Conservation (phyloP, 1,284 basidiomycete genomes). For the Papiliotrema terrestris region DNA sequence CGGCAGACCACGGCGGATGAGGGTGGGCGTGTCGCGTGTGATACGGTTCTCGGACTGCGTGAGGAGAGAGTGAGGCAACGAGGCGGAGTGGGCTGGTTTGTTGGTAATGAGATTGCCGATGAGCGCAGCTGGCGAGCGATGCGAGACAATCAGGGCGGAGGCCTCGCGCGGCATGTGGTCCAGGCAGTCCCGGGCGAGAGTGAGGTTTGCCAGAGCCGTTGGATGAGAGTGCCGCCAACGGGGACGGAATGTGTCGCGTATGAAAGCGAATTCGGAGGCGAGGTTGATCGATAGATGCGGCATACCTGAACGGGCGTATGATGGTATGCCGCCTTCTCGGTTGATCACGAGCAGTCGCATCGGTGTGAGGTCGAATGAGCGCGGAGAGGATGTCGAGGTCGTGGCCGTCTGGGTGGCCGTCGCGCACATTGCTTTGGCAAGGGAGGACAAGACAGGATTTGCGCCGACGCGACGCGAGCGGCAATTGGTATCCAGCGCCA, state of each 20-base stretch:
- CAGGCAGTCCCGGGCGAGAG: constrained; percentile 83
- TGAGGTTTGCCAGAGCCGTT: constrained; percentile 79
- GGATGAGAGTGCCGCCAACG: constrained; percentile 78
- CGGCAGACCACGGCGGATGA: constrained; percentile 82
- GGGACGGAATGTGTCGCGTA: constrained; percentile 76
- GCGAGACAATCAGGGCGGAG: constrained; percentile 93
- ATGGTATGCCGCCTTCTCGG: constrained; percentile 93
- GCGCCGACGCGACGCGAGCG: constrained; percentile 79
- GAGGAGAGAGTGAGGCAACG: constrained; percentile 86
- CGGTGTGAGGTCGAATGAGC: constrained; percentile 68
- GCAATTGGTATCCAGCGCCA: constrained; percentile 87
- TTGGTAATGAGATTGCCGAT: constrained; percentile 98
- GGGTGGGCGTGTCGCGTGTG: constrained; percentile 85
- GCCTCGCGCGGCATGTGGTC: constrained; percentile 89
- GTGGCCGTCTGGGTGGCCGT: background rate
- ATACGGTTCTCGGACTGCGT: constrained; percentile 73
- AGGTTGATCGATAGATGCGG: constrained; percentile 97
- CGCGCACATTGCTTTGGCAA: constrained; percentile 77
- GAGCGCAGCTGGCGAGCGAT: constrained; percentile 89
- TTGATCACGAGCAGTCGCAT: constrained; percentile 97
- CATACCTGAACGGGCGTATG: constrained; percentile 88
- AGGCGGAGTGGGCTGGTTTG: constrained; percentile 93
- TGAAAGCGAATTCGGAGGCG: constrained; percentile 79
- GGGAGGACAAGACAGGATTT: constrained; percentile 85
- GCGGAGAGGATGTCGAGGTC: background rate